Evolutionary conservation across 2,329 filamentous ascomycete species (phyloP).

Genomic region (Macrophomina tecta): DNA sequence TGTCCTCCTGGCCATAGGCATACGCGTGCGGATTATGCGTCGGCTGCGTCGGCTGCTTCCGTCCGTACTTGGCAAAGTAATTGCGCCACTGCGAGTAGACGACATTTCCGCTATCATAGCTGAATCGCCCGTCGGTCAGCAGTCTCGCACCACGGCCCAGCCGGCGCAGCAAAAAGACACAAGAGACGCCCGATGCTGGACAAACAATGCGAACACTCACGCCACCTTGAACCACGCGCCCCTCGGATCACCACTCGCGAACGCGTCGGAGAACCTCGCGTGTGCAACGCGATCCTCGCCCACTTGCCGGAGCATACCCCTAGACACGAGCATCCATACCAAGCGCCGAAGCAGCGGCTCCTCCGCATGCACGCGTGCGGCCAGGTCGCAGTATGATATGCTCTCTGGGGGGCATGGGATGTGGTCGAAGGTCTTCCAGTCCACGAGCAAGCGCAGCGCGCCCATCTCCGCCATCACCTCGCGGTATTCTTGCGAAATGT

Average conservation of each 20-base stretch:
- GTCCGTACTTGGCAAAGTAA: slow-evolving; percentile 19
- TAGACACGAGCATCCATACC: slow-evolving; percentile 12
- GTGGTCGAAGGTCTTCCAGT: neutral
- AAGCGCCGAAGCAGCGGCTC: slow-evolving; percentile 3
- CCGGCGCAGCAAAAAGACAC: too few relatives aligned
- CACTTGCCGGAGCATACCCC: neutral
- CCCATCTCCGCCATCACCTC: neutral
- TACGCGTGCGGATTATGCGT: neutral
- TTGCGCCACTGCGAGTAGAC: neutral
- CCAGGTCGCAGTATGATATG: slow-evolving; percentile 7
- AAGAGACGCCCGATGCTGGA: neutral
- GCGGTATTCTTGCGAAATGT: neutral
- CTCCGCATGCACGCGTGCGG: neutral
- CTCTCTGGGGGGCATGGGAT: neutral
- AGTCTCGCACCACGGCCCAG: too few relatives aligned
- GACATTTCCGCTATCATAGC: neutral
- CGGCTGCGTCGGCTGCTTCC: neutral
- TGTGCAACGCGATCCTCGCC: slow-evolving; percentile 4
- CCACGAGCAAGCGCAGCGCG: neutral
- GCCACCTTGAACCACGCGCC: neutral
- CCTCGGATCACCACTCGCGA: neutral
- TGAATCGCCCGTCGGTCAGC: neutral
- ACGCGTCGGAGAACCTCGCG: slow-evolving; percentile 4
- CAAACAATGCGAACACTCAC: neutral
- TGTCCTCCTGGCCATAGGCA: neutral